Evolutionary conservation across 2,329 filamentous ascomycete species (phyloP).

Genomic region (Fusarium tanahbumbuense): DNA sequence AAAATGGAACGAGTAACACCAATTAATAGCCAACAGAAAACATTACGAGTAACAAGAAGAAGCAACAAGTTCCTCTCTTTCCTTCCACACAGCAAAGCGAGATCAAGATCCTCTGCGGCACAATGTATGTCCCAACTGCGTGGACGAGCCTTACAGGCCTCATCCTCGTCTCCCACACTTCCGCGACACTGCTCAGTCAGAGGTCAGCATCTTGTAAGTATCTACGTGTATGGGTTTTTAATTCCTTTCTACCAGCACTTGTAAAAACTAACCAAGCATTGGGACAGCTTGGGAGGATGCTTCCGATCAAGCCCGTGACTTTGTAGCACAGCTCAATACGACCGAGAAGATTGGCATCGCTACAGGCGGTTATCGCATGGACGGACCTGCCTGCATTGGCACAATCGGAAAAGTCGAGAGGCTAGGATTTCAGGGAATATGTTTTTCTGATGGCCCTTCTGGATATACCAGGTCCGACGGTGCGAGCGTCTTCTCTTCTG

Average conservation of each 20-base stretch:
- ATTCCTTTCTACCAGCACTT: neutral
- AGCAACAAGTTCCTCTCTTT: neutral
- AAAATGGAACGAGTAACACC: neutral
- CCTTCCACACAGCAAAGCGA: neutral
- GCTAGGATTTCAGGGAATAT: conserved; percentile 56
- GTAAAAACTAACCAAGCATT: neutral
- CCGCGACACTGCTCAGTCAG: neutral
- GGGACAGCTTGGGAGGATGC: neutral
- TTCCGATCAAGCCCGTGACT: neutral
- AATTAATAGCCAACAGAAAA: neutral
- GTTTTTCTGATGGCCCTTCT: conserved; percentile 53
- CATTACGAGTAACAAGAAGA: neutral
- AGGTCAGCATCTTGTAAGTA: conserved; percentile 1
- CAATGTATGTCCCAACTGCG: neutral
- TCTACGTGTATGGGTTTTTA: neutral
- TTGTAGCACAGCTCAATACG: conserved; percentile 38
- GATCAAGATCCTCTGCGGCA: neutral
- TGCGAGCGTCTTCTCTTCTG: conserved; percentile 59
- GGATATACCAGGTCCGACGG: conserved; percentile 50
- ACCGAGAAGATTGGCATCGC: conserved; percentile 48
- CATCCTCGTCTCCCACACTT: neutral
- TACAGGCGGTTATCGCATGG: conserved; percentile 41
- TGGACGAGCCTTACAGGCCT: neutral
- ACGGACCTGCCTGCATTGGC: conserved; percentile 35
- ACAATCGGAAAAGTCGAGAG: conserved; percentile 51